Base-by-base conservation (phyloP, 2,329 filamentous ascomycete species). In the Hypomyces perniciosus region DNA sequence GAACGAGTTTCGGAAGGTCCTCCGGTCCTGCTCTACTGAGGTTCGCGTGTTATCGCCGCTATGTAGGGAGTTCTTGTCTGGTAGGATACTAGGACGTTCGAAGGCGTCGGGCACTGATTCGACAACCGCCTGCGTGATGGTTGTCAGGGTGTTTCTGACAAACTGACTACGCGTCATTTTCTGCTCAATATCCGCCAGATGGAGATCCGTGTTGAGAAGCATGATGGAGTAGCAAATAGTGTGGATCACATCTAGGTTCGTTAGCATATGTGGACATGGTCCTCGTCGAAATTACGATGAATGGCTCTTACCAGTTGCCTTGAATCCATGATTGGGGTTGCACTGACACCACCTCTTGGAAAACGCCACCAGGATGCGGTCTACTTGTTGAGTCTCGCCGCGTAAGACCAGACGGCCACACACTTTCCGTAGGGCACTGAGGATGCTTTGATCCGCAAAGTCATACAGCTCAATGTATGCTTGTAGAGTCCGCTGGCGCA, bases 91-190 rank as follows among this genome's bases (percentile, higher is more conserved):
- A 4, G 79, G 72, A 4, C 79, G 75, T 33, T 85, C 79, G 56
- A 86, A 86, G 1, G 78, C 78, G 54, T 84, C 79, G 1, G 87
- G 82, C 1, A 77, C 81, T n/a, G 84, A 82, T 59, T 95, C 89
- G 37, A 78, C 74, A 8, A 90, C 78, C 9, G 88, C 84, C 44
- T 90, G 84, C 52, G 81, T 83, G 55, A 99, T 88, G 0, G 92
- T 96, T 1, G 88, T 86, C 76, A 97, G 85, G 4, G 93, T 96
- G 65, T 99, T 99, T 69, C 95, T 95, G 64, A 99, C 81, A 63
- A 97, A 99, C 63, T 97, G 92, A 56, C 79, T 85, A 50, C 88
- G 83, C 1, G 92, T 97, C 93, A 99, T 99, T 73, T 95, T 95
- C 61, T 88, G 84, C 55, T 95, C 90, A 59, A 97, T 96, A 64